phyloP scores from a whole-genome alignment of 2,329 filamentous ascomycete species.

The Cadophora luteo-olivacea region DNA sequence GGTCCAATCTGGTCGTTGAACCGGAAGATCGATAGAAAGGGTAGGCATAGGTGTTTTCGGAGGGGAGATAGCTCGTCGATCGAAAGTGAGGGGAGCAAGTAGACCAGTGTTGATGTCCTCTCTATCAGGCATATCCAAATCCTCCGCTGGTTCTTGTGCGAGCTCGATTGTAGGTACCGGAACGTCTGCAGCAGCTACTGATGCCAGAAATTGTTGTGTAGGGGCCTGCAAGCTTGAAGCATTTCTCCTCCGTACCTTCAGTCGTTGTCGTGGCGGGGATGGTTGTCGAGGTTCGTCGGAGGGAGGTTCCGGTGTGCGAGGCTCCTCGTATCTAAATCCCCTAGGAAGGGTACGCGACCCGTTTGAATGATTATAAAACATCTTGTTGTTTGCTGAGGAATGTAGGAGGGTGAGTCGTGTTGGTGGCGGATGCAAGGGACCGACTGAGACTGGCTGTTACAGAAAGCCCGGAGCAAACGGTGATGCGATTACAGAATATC shows the following conservation, averaged over 20 bases:
- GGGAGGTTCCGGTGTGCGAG: slow-evolving; percentile 42
- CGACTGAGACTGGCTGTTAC: neutral
- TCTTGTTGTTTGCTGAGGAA: slow-evolving; percentile 33
- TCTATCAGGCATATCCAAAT: slow-evolving; percentile 39
- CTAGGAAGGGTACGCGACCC: slow-evolving; percentile 43
- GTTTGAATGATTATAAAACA: slow-evolving; percentile 40
- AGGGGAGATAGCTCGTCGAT: slow-evolving; percentile 48
- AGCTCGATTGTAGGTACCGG: slow-evolving; percentile 70
- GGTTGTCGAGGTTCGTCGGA: slow-evolving; percentile 35
- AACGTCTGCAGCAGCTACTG: slow-evolving; percentile 68
- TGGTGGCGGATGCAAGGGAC: slow-evolving; percentile 22
- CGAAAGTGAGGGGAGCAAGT: slow-evolving; percentile 35
- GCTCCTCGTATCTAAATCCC: slow-evolving; percentile 42
- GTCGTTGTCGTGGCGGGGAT: slow-evolving; percentile 42
- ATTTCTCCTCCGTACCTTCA: slow-evolving; percentile 43
- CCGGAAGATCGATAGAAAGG: slow-evolving; percentile 24
- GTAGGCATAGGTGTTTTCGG: slow-evolving; percentile 64
- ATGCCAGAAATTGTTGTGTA: slow-evolving; percentile 71
- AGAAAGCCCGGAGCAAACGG: slow-evolving; percentile 10
- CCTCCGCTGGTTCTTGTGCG: slow-evolving; percentile 48
- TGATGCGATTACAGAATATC: neutral
- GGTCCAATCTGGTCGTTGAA: slow-evolving; percentile 42
- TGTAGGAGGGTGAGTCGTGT: slow-evolving; percentile 25
- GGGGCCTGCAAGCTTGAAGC: slow-evolving; percentile 53
- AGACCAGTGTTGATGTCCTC: slow-evolving; percentile 32